Evolutionary conservation across 1,284 basidiomycete genomes (phyloP), one percentile per base, ranked within the genome.

Genomic region (Neolentinus lepideus): DNA sequence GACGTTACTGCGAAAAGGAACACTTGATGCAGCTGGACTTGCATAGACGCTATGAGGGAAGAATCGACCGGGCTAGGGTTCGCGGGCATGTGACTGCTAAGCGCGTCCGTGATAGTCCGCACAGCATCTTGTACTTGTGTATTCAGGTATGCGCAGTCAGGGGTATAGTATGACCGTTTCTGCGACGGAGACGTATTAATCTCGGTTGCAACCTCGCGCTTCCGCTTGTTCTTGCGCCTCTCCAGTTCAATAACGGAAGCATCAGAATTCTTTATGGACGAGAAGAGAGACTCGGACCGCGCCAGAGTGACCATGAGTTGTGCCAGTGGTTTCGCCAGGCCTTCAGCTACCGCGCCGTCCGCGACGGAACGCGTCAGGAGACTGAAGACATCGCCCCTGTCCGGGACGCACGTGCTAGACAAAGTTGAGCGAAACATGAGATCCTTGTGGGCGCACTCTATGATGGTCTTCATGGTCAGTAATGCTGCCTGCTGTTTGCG

Each of bases 1-100:
- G 81, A 84, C 9, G 85, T 89, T 55, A 88, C 81, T 2, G 84
- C 78, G 64, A 90, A 90, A 24, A 88, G 72, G 65, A 88, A 89
- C 11, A 88, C 73, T 58, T 88, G 85, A 58, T 90, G 86, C 6
- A 90, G 75, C 31, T 80, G 81, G 10, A 80, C 67, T 56, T 86
- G 84, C 31, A 90, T 80, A 50, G 85, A 81, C 9, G 83, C 72
- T 53, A 89, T 77, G 54, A 86, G 66, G 24, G 74, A 63, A 4
- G 83, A 74, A 61, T 82, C 79, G 51, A 84, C 71, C 1, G 75
- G 66, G 45, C 71, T 73, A 33, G 55, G 47, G 19, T 50, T 62
- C n/a, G 54, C 58, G 64, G 6, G 75, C 47, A 29, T 25, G 27
- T 66, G 26, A 69, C 60, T 31, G 68, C 70, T 50, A 52, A 87